Evolutionary conservation across 306 rosid genomes (phyloP).

Genomic region (Gastrolobium bilobum): DNA sequence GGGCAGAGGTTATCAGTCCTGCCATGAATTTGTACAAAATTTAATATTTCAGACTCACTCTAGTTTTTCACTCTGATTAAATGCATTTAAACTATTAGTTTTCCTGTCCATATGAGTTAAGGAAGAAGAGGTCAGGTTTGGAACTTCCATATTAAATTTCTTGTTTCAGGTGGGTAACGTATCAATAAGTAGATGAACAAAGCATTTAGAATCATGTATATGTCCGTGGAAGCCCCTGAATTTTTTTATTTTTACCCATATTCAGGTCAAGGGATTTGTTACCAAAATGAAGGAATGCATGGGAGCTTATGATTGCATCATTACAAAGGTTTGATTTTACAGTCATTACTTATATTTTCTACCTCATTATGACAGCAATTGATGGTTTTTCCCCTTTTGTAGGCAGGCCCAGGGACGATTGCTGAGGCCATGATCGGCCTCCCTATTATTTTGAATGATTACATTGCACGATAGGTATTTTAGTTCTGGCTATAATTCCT

Average conservation of each 20-base stretch:
- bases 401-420: constrained; percentile 99
- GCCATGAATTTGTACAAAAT: neutral
- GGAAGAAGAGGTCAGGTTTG: constrained; percentile 3
- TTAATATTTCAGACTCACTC: neutral
- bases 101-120: constrained; percentile 7
- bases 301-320: constrained; percentile 66
- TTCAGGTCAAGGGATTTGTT: constrained; percentile 93
- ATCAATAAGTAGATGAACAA: neutral
- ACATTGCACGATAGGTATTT: constrained; percentile 92
- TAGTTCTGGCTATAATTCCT: constrained; percentile 30
- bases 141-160: constrained; percentile 15
- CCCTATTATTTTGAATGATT: constrained; percentile 85
- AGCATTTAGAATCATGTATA: neutral
- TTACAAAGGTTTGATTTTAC: constrained; percentile 52
- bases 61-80: neutral
- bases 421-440: constrained; percentile 99
- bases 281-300: constrained; percentile 97
- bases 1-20: neutral
- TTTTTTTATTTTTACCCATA: constrained; percentile 14
- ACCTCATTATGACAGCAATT: constrained; percentile 15
- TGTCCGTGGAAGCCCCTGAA: constrained; percentile 39
- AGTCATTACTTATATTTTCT: neutral
- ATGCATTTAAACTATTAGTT: neutral
- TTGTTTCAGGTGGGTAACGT: neutral
- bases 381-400: constrained; percentile 18